A percentile compares a stretch with the other conserved stretches of the same genome.
Evolutionary conservation across 441 rosid species (phyloP).

Genomic region (Pelargonium exstipulatum): DNA sequence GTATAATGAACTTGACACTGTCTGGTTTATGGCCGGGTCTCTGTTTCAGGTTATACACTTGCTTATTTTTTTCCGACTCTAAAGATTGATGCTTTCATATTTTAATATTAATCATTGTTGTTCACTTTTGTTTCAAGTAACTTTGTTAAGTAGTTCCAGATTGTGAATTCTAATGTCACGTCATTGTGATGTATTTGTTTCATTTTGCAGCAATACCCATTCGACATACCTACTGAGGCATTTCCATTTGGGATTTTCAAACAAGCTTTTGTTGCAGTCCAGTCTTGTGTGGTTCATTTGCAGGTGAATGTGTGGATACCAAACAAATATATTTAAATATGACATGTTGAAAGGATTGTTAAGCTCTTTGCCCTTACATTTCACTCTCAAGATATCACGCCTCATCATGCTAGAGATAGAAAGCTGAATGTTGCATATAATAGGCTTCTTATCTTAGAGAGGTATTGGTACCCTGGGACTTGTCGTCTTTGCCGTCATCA

Average conservation of each 20-base stretch:
- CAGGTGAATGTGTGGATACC: conserved; percentile 42
- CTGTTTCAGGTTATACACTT: conserved; percentile 65
- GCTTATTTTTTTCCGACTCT: conserved; percentile 10
- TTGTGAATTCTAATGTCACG: conserved; percentile 6
- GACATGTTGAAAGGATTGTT: neutral
- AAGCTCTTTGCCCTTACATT: neutral
- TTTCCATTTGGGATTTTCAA: conserved; percentile 83
- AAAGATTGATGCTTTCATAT: neutral
- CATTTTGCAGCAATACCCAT: conserved; percentile 84
- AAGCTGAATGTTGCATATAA: too few relatives aligned
- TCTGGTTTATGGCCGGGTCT: conserved; percentile 99
- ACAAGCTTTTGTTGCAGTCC: conserved; percentile 92
- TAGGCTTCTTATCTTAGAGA: too few relatives aligned
- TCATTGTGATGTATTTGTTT: conserved; percentile 22
- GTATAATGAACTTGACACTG: conserved; percentile 83
- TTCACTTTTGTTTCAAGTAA: neutral
- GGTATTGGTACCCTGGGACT: neutral
- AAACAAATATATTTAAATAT: neutral
- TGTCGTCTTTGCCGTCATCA: neutral
- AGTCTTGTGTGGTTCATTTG: conserved; percentile 94
- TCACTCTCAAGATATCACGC: neutral
- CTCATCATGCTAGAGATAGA: neutral
- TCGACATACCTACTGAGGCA: conserved; percentile 94
- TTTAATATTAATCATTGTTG: neutral
- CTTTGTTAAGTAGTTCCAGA: neutral